These are phyloP conservation scores for Chlamydomonas eustigma DNA, from an alignment of 139 green algal species.

Conservation along the genomic window DNA sequence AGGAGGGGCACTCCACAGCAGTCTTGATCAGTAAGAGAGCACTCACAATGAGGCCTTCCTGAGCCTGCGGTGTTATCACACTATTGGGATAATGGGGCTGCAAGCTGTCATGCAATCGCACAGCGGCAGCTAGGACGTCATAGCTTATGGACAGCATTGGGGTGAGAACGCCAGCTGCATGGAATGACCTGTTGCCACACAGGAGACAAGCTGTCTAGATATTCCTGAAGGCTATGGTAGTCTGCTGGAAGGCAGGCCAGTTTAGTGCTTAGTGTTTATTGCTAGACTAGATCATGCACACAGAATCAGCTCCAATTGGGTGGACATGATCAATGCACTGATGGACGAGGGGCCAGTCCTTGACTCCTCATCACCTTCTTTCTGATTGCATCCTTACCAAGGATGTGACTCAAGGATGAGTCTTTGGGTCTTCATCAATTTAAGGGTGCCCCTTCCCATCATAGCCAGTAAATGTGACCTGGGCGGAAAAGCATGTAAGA, in stretches of 20 bases:
- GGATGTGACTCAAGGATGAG: not conserved
- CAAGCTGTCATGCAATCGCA: too few species aligned
- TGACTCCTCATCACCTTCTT: too few species aligned
- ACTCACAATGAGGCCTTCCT: conserved; percentile 43
- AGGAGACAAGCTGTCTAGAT: too few species aligned
- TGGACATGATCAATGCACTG: too few species aligned
- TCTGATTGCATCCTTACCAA: not conserved
- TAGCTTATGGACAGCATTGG: conserved; percentile 58
- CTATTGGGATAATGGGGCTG: too few species aligned
- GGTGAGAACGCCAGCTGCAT: conserved; percentile 52
- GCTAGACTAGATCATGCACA: too few species aligned
- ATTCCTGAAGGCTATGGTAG: too few species aligned
- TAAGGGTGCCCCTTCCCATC: conserved; percentile 68
- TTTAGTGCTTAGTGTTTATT: too few species aligned
- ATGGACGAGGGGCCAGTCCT: too few species aligned
- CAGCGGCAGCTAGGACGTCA: not conserved
- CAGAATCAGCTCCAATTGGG: too few species aligned
- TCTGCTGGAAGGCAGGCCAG: too few species aligned
- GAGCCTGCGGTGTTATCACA: conserved; percentile 16
- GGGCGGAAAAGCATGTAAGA: too few species aligned
- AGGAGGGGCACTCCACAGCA: conserved; percentile 43
- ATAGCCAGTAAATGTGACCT: conserved; percentile 48
- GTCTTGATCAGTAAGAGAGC: conserved; percentile 56
- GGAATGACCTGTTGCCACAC: conserved; percentile 74
- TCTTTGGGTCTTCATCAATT: conserved; percentile 73